phyloP scores from a whole-genome alignment of 176 grass and related monocot species.

The Zea luxurians region DNA sequence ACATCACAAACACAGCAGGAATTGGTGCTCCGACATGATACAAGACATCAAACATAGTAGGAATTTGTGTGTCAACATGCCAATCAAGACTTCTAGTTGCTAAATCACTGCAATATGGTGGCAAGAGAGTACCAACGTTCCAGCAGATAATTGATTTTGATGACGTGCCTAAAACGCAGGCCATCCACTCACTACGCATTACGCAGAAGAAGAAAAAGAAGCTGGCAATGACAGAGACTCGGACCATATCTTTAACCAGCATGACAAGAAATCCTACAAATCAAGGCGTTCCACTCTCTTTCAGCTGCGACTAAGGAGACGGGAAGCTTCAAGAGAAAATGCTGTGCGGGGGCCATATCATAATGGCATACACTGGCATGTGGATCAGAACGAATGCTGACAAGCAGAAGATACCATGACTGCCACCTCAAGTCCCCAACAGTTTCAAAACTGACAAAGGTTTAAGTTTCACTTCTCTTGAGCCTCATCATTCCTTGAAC shows the following conservation, averaged over 20 bases:
- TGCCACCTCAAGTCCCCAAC: not conserved
- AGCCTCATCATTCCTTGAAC: conserved; percentile 26
- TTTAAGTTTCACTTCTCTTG: not conserved
- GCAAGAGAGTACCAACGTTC: not conserved
- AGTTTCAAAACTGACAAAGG: not conserved
- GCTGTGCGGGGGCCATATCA: not conserved
- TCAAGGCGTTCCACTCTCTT: not conserved
- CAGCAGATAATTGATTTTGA: not conserved
- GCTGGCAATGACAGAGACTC: not conserved
- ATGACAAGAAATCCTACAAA: not conserved
- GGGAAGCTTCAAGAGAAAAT: not conserved
- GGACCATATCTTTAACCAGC: conserved; percentile 4
- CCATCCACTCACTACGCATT: conserved; percentile 1
- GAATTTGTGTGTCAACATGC: not conserved
- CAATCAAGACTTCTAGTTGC: not conserved
- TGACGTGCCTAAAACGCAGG: not conserved
- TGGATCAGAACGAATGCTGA: not conserved
- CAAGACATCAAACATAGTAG: not conserved
- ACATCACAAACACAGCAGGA: not conserved
- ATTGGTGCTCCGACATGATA: not conserved
- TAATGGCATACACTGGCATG: not conserved
- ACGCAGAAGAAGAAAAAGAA: not conserved
- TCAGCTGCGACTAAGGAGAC: not conserved
- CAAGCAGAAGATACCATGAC: not conserved
- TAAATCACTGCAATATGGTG: not conserved